Evolutionary conservation across 768 basidiomycete genomes (phyloP).

Genomic region (Rhizopogon salebrosus): DNA sequence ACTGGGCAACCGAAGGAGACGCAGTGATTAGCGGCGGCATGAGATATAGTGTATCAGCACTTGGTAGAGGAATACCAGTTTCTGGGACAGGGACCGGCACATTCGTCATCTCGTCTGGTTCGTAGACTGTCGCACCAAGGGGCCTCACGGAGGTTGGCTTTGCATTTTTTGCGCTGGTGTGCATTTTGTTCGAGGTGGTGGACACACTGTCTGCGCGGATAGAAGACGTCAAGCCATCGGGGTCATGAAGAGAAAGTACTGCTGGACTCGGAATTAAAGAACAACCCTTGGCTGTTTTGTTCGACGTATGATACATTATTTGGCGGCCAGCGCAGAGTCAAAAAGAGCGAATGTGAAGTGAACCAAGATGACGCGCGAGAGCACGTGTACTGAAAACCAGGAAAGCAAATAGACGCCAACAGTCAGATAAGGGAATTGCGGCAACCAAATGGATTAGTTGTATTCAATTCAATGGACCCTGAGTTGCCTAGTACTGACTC

Average conservation of each 20-base stretch:
- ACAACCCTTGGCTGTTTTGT: constrained; percentile 7
- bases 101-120: constrained; percentile 22
- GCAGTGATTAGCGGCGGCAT: constrained; percentile 18
- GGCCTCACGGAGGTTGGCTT: not conserved
- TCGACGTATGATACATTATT: constrained; percentile 7
- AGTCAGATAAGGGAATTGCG: not conserved
- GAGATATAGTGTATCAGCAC: constrained; percentile 6
- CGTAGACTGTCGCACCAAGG: constrained; percentile 13
- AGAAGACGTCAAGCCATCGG: constrained; percentile 15
- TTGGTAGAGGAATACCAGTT: constrained; percentile 26
- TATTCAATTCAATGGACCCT: constrained; percentile 1
- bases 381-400: constrained; percentile 23
- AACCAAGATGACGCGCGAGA: constrained; percentile 18
- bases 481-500: not conserved
- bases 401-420: not conserved
- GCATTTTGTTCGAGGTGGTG: not conserved
- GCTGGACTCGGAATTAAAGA: constrained; percentile 5
- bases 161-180: not conserved
- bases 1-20: constrained; percentile 11
- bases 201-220: not conserved
- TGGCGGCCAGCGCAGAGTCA: constrained; percentile 22
- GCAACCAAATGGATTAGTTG: not conserved
- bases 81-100: constrained; percentile 26
- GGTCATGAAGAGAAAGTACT: constrained; percentile 12
- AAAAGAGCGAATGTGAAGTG: constrained; percentile 14